phyloP scores from a whole-genome alignment of 192 early-diverging fungal genomes.

The Coemansia sp. region DNA sequence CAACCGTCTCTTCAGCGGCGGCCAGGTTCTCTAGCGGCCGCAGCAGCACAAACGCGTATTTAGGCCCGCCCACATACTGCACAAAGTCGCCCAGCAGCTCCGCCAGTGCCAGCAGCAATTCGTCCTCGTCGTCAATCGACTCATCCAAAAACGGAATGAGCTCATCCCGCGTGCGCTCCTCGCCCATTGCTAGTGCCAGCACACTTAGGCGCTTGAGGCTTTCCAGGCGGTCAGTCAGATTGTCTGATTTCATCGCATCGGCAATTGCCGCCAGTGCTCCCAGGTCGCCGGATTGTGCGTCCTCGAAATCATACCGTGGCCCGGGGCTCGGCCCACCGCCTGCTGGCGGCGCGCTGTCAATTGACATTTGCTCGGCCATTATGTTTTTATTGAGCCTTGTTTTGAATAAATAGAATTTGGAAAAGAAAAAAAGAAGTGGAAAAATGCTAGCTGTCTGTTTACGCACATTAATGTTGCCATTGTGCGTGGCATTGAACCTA shows the following conservation, averaged over 20 bases:
- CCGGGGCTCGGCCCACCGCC: constrained; percentile 8
- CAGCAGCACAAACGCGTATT: constrained; percentile 82
- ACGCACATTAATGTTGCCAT: neutral
- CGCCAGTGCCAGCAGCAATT: constrained; percentile 89
- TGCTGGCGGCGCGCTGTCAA: constrained; percentile 43
- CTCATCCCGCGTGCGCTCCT: constrained; percentile 91
- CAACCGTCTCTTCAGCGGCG: constrained; percentile 95
- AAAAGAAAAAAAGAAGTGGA: neutral
- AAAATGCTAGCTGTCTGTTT: neutral
- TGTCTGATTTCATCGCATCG: constrained; percentile 56
- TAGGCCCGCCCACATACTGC: constrained; percentile 88
- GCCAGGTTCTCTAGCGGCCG: constrained; percentile 95
- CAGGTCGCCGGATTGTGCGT: constrained; percentile 50
- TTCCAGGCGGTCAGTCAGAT: constrained; percentile 53
- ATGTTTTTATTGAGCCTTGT: neutral
- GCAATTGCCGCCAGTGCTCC: constrained; percentile 52
- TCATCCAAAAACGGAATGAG: constrained; percentile 98
- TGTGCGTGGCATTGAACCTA: neutral
- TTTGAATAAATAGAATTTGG: neutral
- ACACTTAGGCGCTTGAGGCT: constrained; percentile 54
- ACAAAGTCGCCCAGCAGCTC: constrained; percentile 92
- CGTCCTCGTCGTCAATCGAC: constrained; percentile 99
- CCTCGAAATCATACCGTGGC: constrained; percentile 49
- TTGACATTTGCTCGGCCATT: constrained; percentile 57
- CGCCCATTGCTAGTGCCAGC: constrained; percentile 85